Evolutionary conservation across 441 rosid species (phyloP).

Genomic region (Pelargonium cotyledonis): DNA sequence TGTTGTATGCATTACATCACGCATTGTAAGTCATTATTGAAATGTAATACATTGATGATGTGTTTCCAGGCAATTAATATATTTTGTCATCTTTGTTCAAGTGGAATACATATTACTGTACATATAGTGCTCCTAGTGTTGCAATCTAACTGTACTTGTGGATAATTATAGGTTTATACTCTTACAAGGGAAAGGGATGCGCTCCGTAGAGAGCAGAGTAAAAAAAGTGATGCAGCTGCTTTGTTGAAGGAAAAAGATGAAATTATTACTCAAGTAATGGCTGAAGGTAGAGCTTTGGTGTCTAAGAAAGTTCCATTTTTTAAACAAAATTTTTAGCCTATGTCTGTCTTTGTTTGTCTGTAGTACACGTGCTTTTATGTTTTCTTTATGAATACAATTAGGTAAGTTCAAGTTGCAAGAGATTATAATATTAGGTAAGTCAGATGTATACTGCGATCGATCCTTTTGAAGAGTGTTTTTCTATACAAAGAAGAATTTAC

Average conservation of each 20-base stretch:
- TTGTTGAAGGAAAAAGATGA: constrained; percentile 99
- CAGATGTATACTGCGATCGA: background rate
- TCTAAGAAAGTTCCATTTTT: background rate
- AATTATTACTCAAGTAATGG: constrained; percentile 96
- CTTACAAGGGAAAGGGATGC: constrained; percentile 98
- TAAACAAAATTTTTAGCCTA: background rate
- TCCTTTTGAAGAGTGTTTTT: constrained; percentile 1
- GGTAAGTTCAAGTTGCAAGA: background rate
- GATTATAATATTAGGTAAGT: background rate
- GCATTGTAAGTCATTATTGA: background rate
- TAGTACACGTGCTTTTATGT: background rate
- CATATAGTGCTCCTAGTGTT: constrained; percentile 4
- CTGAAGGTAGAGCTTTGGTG: constrained; percentile 67
- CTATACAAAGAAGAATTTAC: background rate
- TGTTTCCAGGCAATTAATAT: background rate
- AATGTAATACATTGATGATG: background rate
- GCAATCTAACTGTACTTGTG: constrained; percentile 7
- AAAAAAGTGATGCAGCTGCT: constrained; percentile 91
- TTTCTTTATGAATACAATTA: background rate
- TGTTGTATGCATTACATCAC: background rate
- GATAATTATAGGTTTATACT: constrained; percentile 65
- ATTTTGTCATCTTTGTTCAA: background rate
- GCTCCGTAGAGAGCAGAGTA: constrained; percentile 92
- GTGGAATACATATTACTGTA: constrained; percentile 4
- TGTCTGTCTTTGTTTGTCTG: background rate